Base-by-base conservation (phyloP, 371 early-diverging fungal species). In the Choanephora cucurbitarum region DNA sequence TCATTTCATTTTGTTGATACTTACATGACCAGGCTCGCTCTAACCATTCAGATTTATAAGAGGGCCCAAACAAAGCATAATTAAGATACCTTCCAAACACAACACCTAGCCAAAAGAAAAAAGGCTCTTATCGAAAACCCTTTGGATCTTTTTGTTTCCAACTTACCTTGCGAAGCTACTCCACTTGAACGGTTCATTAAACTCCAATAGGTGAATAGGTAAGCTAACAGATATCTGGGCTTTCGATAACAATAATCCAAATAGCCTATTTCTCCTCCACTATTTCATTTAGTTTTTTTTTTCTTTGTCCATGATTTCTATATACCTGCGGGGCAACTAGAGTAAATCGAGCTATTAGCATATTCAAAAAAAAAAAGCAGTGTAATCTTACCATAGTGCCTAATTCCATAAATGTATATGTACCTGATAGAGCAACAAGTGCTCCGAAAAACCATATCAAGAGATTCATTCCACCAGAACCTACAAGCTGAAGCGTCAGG, bases 251-350 rank as follows among this genome's bases (percentile, higher is more conserved):
- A 67, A 40, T 69, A 75, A 45, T 72, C 72, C 15, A 75, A 41
- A 44, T 75, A 75, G 1, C 70, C 75, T 18, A 72, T 61, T 61
- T 75, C 75, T n/a, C 75, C 75, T 7, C 75, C 75, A 63, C 75
- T 75, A 53, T 15, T 21, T 34, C 10, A 23, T 37, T 21, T 14
- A 50, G 19, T 24, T 0, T 10, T 44, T 13, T 19, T 24, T 7
- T 10, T 40, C 33, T 17, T 19, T 22, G 1, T 19, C 2, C 31
- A 42, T n/a, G 9, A 31, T 15, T 21, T 8, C 18, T 7, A 18
- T 44, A 40, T 63, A 71, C 75, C 75, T 75, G 45, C 72, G 57
- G 37, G 72, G 75, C 37, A 75, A 61, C 75, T 74, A 41, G 11
- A 32, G 11, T 9, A 19, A 11, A 18, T 14, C 22, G 32, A 43